phyloP scores from a whole-genome alignment of 257 asterid species.

The Coffea eugenioides region DNA sequence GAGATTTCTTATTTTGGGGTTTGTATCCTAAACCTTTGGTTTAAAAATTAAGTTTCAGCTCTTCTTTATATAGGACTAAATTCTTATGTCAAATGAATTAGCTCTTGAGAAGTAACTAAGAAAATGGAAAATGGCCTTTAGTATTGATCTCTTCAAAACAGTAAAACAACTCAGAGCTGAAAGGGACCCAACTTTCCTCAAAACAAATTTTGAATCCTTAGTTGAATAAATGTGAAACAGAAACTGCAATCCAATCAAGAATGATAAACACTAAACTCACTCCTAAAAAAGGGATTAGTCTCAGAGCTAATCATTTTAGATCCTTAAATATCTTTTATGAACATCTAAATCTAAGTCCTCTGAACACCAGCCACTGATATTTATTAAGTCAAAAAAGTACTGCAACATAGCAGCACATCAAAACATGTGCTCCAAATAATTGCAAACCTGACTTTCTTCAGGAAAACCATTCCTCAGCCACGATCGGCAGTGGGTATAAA shows the following conservation, averaged over 20 bases:
- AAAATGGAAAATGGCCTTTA: not conserved
- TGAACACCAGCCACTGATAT: not conserved
- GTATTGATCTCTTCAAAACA: not conserved
- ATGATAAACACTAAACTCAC: not conserved
- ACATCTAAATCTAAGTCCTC: not conserved
- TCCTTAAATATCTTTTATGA: not conserved
- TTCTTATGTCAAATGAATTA: not conserved
- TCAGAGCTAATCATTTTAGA: not conserved
- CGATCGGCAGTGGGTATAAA: conserved; percentile 76
- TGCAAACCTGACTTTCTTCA: conserved; percentile 75
- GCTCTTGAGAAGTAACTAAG: not conserved
- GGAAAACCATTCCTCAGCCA: conserved; percentile 81
- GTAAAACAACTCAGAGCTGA: not conserved
- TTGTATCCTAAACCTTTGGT: not conserved
- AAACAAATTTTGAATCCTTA: not conserved
- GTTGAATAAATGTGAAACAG: not conserved
- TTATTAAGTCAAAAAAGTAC: not conserved
- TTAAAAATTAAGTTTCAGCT: not conserved
- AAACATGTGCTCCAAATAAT: not conserved
- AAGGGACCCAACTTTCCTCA: not conserved
- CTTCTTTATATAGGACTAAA: not conserved
- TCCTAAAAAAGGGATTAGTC: not conserved
- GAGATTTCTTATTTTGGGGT: not conserved
- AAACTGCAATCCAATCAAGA: not conserved
- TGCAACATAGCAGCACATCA: not conserved